These are phyloP conservation scores for Pleurostoma richardsiae DNA, from an alignment of 2,329 filamentous ascomycete species.

Conservation along the genomic window DNA sequence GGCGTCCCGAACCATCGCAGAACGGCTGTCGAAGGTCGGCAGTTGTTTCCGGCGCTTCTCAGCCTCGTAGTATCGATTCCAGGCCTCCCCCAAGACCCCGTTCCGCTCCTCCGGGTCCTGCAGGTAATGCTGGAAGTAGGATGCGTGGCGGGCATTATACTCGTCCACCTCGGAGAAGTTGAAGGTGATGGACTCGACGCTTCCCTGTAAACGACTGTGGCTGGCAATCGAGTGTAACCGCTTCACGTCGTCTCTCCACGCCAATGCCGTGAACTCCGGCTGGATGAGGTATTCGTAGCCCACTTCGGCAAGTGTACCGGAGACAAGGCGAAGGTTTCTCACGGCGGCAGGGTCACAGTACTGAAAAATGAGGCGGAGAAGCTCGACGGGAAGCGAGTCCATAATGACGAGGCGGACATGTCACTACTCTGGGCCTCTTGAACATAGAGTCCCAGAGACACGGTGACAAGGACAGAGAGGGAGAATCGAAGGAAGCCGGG, in stretches of 20 bases:
- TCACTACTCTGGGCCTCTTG: not conserved
- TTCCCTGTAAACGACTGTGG: slow-evolving; percentile 32
- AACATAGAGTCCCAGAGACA: no score
- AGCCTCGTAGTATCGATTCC: slow-evolving; percentile 28
- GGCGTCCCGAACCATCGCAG: slow-evolving; percentile 28
- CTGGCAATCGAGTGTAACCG: slow-evolving; percentile 37
- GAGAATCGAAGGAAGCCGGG: no score
- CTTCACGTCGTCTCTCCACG: slow-evolving; percentile 39
- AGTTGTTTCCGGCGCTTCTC: slow-evolving; percentile 24
- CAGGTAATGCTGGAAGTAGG: slow-evolving; percentile 29
- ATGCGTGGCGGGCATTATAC: slow-evolving; percentile 29
- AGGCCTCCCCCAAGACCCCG: slow-evolving; percentile 26
- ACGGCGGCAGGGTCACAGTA: slow-evolving; percentile 32
- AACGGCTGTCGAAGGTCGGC: slow-evolving; percentile 27
- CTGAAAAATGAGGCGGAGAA: slow-evolving; percentile 35
- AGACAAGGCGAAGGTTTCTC: slow-evolving; percentile 33
- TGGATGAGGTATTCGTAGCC: slow-evolving; percentile 36
- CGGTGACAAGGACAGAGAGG: no score
- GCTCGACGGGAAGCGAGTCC: slow-evolving; percentile 28
- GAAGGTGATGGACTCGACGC: slow-evolving; percentile 37
- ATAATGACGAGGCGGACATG: slow-evolving; percentile 3
- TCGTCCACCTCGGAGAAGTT: slow-evolving; percentile 37
- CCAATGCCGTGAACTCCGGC: slow-evolving; percentile 33
- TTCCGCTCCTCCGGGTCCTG: slow-evolving; percentile 29
- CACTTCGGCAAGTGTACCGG: slow-evolving; percentile 29